Evolutionary conservation across 2,329 filamentous ascomycete species (phyloP).

Genomic region (Setomelanomma holmii): DNA sequence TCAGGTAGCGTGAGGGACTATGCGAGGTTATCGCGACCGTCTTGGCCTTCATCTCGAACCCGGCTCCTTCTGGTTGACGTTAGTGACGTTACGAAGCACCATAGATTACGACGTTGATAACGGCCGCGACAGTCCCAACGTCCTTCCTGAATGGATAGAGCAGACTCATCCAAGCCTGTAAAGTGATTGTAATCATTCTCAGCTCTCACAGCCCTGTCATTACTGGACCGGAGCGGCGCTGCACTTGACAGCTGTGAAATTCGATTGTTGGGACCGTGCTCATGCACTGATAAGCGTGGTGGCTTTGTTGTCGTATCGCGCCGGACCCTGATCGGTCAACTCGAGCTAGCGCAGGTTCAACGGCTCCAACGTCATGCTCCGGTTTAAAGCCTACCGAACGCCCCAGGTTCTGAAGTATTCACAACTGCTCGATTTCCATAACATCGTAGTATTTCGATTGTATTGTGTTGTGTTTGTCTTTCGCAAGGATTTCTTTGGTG

Average conservation of each 20-base stretch:
- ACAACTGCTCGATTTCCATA: neutral
- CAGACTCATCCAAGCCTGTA: neutral
- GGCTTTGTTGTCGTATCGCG: constrained; percentile 14
- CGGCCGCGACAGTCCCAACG: too few species aligned
- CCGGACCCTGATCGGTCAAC: constrained; percentile 33
- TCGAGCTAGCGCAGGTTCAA: constrained; percentile 39
- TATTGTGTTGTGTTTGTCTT: neutral
- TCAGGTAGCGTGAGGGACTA: constrained; percentile 26
- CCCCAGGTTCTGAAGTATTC: constrained; percentile 4
- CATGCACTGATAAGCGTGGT: constrained; percentile 31
- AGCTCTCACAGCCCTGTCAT: neutral
- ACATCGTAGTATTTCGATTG: neutral
- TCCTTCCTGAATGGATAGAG: neutral
- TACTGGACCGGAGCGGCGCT: neutral
- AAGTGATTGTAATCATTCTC: neutral
- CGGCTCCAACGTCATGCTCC: constrained; percentile 26
- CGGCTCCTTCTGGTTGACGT: constrained; percentile 20
- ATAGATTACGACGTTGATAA: too few species aligned
- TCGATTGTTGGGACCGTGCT: constrained; percentile 2
- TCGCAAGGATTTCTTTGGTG: neutral
- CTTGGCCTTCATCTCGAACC: constrained; percentile 25
- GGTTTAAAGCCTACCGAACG: constrained; percentile 13
- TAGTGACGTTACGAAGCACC: constrained; percentile 13
- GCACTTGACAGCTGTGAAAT: neutral
- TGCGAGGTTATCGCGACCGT: constrained; percentile 37